phyloP scores from a whole-genome alignment of 140 eudicot genomes.

The Erigeron philadelphicus region DNA sequence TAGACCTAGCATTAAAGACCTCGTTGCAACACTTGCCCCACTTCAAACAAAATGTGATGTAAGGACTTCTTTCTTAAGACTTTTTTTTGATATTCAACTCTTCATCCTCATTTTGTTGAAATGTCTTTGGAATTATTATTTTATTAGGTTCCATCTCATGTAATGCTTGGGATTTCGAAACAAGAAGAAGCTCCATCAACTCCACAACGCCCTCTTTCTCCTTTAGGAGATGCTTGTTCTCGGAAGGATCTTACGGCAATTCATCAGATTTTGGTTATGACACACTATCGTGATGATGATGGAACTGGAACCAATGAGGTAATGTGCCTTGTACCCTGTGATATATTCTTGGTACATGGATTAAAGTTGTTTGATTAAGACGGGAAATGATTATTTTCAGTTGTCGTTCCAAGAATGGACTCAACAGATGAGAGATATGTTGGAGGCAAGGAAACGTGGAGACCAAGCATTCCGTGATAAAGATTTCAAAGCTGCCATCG shows the following conservation, averaged over 20 bases:
- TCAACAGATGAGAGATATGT: conserved; percentile 84
- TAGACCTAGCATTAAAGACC: conserved; percentile 71
- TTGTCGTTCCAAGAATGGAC: conserved; percentile 91
- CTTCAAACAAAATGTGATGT: conserved; percentile 68
- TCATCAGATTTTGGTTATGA: conserved; percentile 57
- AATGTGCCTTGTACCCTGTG: conserved; percentile 14
- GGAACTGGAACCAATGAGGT: conserved; percentile 96
- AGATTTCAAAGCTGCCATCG: conserved; percentile 68
- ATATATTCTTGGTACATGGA: conserved; percentile 10
- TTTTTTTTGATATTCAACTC: neutral
- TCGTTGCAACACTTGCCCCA: conserved; percentile 56
- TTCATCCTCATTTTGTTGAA: conserved; percentile 8
- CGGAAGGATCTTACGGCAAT: conserved; percentile 85
- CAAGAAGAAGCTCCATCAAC: conserved; percentile 67
- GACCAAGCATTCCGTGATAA: conserved; percentile 61
- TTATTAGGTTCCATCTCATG: conserved; percentile 71
- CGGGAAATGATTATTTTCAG: conserved; percentile 27
- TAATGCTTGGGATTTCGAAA: conserved; percentile 77
- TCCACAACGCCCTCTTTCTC: conserved; percentile 74
- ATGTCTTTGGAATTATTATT: neutral
- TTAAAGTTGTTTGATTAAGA: neutral
- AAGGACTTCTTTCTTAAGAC: conserved; percentile 17
- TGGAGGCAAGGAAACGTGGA: conserved; percentile 81
- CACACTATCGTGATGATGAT: conserved; percentile 77
- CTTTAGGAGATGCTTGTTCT: conserved; percentile 87